Evolutionary conservation across 352 stramenopile species (phyloP).

Genomic region (Thalassiosira sp.): DNA sequence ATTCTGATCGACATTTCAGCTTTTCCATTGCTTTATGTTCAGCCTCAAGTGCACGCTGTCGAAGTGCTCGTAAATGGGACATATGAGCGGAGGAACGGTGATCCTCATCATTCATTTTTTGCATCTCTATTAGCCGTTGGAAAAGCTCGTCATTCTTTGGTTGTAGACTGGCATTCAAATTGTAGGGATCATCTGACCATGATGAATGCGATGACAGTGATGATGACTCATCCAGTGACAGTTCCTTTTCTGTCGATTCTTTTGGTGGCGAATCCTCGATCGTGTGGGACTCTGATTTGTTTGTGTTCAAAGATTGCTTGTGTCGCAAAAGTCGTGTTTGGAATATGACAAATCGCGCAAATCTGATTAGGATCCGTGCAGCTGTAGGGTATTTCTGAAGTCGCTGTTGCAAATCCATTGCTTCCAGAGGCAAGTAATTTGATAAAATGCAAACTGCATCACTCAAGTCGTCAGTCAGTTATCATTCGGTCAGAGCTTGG

Average conservation of each 20-base stretch:
- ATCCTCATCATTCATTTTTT: conserved; percentile 41
- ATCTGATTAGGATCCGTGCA: conserved; percentile 19
- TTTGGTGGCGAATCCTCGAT: background rate
- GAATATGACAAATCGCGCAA: conserved; percentile 6
- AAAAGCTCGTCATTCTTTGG: conserved; percentile 18
- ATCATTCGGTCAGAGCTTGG: too few species aligned
- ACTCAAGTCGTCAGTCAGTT: background rate
- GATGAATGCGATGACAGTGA: conserved; percentile 23
- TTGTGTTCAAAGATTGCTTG: background rate
- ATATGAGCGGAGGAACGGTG: conserved; percentile 15
- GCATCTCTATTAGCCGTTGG: conserved; percentile 29
- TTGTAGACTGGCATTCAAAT: conserved; percentile 4
- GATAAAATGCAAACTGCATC: conserved; percentile 34
- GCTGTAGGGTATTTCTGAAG: conserved; percentile 11
- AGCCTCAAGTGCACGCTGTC: conserved; percentile 7
- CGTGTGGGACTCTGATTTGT: background rate
- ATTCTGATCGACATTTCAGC: conserved; percentile 12
- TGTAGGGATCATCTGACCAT: conserved; percentile 11
- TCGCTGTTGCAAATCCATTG: background rate
- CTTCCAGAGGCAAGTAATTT: conserved; percentile 23
- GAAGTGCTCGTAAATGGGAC: conserved; percentile 4
- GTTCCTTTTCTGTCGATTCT: background rate
- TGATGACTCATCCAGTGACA: conserved; percentile 15
- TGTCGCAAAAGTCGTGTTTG: conserved; percentile 6
- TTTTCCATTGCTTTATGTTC: conserved; percentile 14